These are phyloP conservation scores for Ampelomyces quisqualis DNA, from an alignment of 2,329 filamentous ascomycete species.

Conservation along the genomic window DNA sequence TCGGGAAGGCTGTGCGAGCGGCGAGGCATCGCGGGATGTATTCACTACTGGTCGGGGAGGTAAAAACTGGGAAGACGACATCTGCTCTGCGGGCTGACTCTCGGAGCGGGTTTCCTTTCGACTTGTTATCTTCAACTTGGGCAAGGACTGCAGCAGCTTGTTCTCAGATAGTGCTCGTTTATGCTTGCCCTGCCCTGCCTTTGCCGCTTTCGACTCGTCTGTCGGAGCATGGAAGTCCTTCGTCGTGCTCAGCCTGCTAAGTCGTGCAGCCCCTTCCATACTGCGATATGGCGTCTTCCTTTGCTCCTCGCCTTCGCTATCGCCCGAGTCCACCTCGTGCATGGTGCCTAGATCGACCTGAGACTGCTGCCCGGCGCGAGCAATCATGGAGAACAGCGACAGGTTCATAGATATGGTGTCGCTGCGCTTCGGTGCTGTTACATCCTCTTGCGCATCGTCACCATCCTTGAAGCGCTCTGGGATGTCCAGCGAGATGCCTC, in stretches of 20 bases:
- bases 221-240: constrained; percentile 30
- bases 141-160: constrained; percentile 66
- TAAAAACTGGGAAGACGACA: constrained; percentile 46
- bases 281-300: constrained; percentile 25
- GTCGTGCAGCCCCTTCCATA: constrained; percentile 38
- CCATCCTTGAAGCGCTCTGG: constrained; percentile 61
- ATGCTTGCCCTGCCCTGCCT: constrained; percentile 46
- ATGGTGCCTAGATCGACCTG: constrained; percentile 81
- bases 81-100: constrained; percentile 51
- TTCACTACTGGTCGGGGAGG: constrained; percentile 31
- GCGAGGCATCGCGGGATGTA: constrained; percentile 7
- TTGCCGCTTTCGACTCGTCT: constrained; percentile 19
- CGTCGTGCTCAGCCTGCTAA: constrained; percentile 39
- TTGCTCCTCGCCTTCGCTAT: constrained; percentile 61
- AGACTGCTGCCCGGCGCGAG: constrained; percentile 79
- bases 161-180: constrained; percentile 64
- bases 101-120: constrained; percentile 34
- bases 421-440: constrained; percentile 55
- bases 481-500: constrained; percentile 51
- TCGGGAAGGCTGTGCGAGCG: constrained; percentile 13
- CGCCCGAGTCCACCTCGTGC: constrained; percentile 70
- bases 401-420: constrained; percentile 76
- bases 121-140: constrained; percentile 52
- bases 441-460: constrained; percentile 62
- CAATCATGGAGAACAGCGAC: constrained; percentile 90